These are phyloP conservation scores for Orobanche coerulescens DNA, from an alignment of 257 asterid species.

Conservation along the genomic window DNA sequence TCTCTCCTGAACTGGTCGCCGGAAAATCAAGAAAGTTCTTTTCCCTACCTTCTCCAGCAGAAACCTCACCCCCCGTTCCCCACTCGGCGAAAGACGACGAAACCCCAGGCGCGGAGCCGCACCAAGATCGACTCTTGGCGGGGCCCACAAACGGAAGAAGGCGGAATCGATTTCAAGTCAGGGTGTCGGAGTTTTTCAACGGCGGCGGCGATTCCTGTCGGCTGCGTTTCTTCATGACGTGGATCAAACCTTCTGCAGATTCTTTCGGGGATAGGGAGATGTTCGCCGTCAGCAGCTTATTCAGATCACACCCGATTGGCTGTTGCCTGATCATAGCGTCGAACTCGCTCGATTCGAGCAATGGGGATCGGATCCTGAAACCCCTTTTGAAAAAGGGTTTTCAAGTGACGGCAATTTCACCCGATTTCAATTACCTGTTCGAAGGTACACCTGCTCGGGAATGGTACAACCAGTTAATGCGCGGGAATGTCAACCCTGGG, in stretches of 20 bases:
- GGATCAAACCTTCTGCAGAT: slow-evolving; percentile 51
- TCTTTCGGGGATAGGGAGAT: slow-evolving; percentile 63
- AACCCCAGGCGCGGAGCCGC: slow-evolving; percentile 26
- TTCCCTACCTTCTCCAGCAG: slow-evolving; percentile 29
- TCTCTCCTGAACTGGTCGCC: slow-evolving; percentile 40
- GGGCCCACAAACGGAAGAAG: slow-evolving; percentile 23
- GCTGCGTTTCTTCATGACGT: slow-evolving; percentile 72
- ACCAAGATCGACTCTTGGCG: slow-evolving; percentile 39
- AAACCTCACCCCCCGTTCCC: slow-evolving; percentile 23
- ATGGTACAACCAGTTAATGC: slow-evolving; percentile 57
- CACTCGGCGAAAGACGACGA: slow-evolving; percentile 32
- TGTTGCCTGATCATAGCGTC: slow-evolving; percentile 73
- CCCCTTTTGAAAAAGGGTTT: slow-evolving; percentile 57
- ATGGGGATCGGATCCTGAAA: slow-evolving; percentile 47
- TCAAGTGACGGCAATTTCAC: slow-evolving; percentile 51
- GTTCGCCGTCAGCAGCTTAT: slow-evolving; percentile 45
- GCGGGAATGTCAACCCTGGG: slow-evolving; percentile 59
- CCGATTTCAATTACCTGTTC: slow-evolving; percentile 59
- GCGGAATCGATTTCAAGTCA: slow-evolving; percentile 37
- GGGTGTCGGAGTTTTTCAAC: slow-evolving; percentile 50
- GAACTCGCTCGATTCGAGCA: slow-evolving; percentile 56
- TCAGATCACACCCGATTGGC: slow-evolving; percentile 58
- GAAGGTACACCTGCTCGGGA: slow-evolving; percentile 53
- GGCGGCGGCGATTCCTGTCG: slow-evolving; percentile 30
- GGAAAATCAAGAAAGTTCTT: slow-evolving; percentile 48